Base-by-base conservation (phyloP, 2,329 filamentous ascomycete species). In the Fusarium sp. region DNA sequence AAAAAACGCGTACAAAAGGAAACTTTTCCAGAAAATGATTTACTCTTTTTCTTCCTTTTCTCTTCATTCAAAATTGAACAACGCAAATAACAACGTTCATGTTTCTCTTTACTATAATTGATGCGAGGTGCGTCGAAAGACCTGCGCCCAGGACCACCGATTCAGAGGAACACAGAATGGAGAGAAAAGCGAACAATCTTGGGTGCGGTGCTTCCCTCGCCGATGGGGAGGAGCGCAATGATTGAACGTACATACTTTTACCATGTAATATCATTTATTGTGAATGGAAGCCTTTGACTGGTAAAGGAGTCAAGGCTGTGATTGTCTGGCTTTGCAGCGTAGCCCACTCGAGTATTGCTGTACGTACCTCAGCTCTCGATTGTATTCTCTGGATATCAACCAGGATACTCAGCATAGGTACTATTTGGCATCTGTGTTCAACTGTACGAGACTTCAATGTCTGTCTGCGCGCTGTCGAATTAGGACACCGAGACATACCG, bases 171-270 rank as follows among this genome's bases (percentile, higher is more conserved):
- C 78, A 80, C 74, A 83, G 81, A 82, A 86, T 82, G 84, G 80
- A 86, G 84, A 86, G 77, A 67, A 82, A 84, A 79, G 74, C 83
- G 84, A 81, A 82, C 83, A 85, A 85, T 86, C 84, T 86, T 86
- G 84, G 84, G 84, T 86, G 84, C 84, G 84, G 83, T 86, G 84
- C 81, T 85, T 80, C 80, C 79, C 82, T 79, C 76, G 79, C 75
- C 62, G 55, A 78, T 86, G 84, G 80, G 83, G 79, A 83, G 84
- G 84, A 86, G 82, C 84, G 84, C 84, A 86, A 86, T 86, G 84
- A 86, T 86, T 85, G 84, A 85, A 74, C 84, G 83, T 81, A 86
- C 84, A 86, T 84, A 54, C 66, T 61, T 60, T 57, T 28, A 53
- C 40, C n/a, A 45, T 13, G 15, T 47, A 37, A 23, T 28, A 31